A percentile compares a stretch with the other conserved stretches of the same genome.
Conservation (phyloP, 75 land plant genomes). For the Ceratopteris richardii region DNA sequence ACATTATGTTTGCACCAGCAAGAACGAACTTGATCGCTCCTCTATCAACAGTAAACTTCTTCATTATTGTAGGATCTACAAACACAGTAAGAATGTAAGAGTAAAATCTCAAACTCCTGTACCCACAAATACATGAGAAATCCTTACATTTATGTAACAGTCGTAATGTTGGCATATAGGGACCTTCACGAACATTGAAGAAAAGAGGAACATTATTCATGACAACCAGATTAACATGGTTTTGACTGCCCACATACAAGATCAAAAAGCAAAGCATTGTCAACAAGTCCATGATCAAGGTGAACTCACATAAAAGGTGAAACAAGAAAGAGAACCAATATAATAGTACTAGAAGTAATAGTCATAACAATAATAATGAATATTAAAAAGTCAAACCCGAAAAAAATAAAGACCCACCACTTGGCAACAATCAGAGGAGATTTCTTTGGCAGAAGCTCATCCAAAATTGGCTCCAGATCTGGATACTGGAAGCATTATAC, state of each 20-base stretch:
- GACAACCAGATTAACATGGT: conserved; percentile 86
- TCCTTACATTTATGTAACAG: conserved; percentile 89
- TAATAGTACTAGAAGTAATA: not conserved
- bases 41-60: conserved; percentile 81
- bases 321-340: not conserved
- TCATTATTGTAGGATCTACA: conserved; percentile 94
- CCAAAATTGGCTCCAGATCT: conserved; percentile 81
- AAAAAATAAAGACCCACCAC: conserved; percentile 40
- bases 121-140: not conserved
- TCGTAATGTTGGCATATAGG: conserved; percentile 96
- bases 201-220: conserved; percentile 96
- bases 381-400: not conserved
- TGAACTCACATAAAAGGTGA: not conserved
- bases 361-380: not conserved
- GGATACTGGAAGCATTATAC: conserved; percentile 56
- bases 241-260: conserved; percentile 50
- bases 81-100: not conserved
- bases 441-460: conserved; percentile 93
- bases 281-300: not conserved
- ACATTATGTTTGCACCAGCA: conserved; percentile 98
- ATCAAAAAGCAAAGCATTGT: not conserved
- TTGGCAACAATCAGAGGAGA: conserved; percentile 89
- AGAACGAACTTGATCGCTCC: conserved; percentile 98
- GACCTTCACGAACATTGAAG: conserved; percentile 96
- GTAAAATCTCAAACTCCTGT: not conserved